Base-by-base conservation (phyloP, 805 yeast species). In the Myxozyma kluyveri region DNA sequence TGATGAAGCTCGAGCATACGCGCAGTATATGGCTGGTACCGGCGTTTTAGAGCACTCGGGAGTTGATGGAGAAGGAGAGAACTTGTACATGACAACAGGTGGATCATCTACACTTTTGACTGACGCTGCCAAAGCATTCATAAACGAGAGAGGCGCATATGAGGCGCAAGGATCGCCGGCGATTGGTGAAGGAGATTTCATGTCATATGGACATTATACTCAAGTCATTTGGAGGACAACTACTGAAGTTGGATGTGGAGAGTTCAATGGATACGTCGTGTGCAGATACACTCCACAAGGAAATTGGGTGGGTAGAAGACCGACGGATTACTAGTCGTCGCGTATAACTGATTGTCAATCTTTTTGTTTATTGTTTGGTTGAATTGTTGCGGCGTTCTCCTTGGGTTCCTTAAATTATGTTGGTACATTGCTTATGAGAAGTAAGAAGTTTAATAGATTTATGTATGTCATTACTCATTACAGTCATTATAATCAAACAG, bases 171-270 rank as follows among this genome's bases (percentile, higher is more conserved):
- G 50, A 3, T 24, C 24, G 3, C 50, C 50, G 21, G 40, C 23
- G 22, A 47, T 47, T 17, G 50, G 45, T 24, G 45, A 21, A 12
- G 39, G 39, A 5, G 24, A 32, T 18, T 37, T 36, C 26, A n/a
- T 35, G 4, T 17, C 43, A 14, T 47, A 47, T 24, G 50, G 45
- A 2, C 44, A 40, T 21, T 47, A 47, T 32, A 47, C 50, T n/a
- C 50, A 47, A 26, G 33, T 47, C 18, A 40, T 47, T 31, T 47
- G 50, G 50, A 39, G 39, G 36, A 39, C 50, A 4, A 47, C 50
- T 22, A 47, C 50, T 1, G 45, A 47, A 27, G 45, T 47, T 21
- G 50, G 50, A 2, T 47, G 50, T n/a, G 50, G 24, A 4, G 37
- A 27, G 21, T 21, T 33, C 35, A 42, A 47, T 4, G 50, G 50